Percentiles rank a stretch among this genome's conserved stretches.
These are phyloP conservation scores for Penicillium salamii DNA, from an alignment of 495 filamentous ascomycete genomes.

Conservation along the genomic window DNA sequence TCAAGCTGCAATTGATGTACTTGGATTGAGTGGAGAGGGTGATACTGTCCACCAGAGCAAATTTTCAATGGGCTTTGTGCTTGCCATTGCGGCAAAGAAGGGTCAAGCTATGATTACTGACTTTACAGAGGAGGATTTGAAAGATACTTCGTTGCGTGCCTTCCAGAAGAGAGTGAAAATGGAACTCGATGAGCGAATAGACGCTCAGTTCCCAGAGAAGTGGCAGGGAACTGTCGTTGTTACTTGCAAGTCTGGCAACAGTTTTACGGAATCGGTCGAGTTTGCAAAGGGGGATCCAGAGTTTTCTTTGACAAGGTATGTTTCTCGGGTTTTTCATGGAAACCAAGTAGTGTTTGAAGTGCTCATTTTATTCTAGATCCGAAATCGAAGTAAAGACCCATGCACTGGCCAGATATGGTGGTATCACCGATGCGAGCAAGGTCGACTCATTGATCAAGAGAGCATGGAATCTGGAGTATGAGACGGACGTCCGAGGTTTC, in stretches of 20 bases:
- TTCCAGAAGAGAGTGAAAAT: constrained; percentile 31
- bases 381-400: constrained; percentile 27
- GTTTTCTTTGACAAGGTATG: constrained; percentile 30
- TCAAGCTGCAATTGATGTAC: constrained; percentile 32
- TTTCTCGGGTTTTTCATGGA: not conserved
- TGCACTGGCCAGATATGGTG: constrained; percentile 26
- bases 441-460: constrained; percentile 23
- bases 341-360: too few relatives aligned
- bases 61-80: constrained; percentile 41
- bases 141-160: constrained; percentile 21
- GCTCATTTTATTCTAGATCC: constrained; percentile 12
- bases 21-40: constrained; percentile 25
- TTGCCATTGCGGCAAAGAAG: constrained; percentile 35
- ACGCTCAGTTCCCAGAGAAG: constrained; percentile 26
- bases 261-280: constrained; percentile 21
- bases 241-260: constrained; percentile 24
- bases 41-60: constrained; percentile 40
- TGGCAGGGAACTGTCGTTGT: constrained; percentile 36
- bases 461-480: constrained; percentile 28
- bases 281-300: constrained; percentile 36
- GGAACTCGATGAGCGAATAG: constrained; percentile 29
- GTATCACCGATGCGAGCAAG: constrained; percentile 16
- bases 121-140: constrained; percentile 30
- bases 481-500: constrained; percentile 22
- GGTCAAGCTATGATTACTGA: constrained; percentile 36